Evolutionary conservation across 768 basidiomycete genomes (phyloP), one percentile per base, ranked within the genome.

Genomic region (Pisolithus microcarpus): DNA sequence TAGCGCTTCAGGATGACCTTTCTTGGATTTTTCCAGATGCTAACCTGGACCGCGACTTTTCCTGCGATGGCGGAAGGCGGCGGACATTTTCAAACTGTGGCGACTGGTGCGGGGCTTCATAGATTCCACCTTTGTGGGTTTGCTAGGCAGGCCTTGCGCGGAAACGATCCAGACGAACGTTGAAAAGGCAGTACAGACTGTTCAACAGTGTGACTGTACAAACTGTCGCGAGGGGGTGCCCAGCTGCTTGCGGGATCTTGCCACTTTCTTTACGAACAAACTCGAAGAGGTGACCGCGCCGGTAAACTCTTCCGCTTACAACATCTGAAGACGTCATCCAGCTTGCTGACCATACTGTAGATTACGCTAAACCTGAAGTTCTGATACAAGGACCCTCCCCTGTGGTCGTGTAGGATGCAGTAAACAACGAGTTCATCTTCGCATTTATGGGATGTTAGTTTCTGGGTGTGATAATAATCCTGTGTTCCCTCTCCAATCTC

Each of bases 71-170:
- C n/a, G n/a, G n/a, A n/a, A n/a, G n/a, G n/a, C n/a, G n/a, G n/a
- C n/a, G n/a, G n/a, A n/a, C n/a, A n/a, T n/a, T n/a, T n/a, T n/a
- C n/a, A n/a, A n/a, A n/a, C n/a, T n/a, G n/a, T n/a, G n/a, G n/a
- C n/a, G 23, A 49, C 3, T 63, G 59, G 64, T 64, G 63, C 61
- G 50, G 3, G 26, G 49, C 7, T 63, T 57, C 38, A 49, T 63
- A 58, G 46, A 49, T 4, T 38, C 46, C 23, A 49, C 43, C 0
- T 59, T 53, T 18, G 5, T 11, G 3, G 55, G 18, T 9, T 46
- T 65, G 36, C 47, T 38, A 21, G 57, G 59, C 18, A 61, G 19
- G n/a, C 55, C 63, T 0, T 65, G 54, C 28, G 50, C 46, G 9
- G 51, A 39, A 21, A 52, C 46, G 2, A 52, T 62, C 8, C 28